Conservation (phyloP, 2,329 filamentous ascomycete species). For the Sclerotinia minor region DNA sequence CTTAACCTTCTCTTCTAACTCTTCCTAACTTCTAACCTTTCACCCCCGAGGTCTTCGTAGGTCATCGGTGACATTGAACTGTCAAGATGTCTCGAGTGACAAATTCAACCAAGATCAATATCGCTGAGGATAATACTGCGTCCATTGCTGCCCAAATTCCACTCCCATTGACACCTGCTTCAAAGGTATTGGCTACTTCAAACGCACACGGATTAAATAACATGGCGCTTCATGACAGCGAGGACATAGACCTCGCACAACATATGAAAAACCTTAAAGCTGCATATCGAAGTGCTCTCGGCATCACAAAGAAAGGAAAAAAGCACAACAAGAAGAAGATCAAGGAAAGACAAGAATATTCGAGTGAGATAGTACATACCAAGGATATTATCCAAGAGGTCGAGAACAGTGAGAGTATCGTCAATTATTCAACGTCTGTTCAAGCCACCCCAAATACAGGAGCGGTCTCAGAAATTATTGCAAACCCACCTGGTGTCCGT, state of each 20-base stretch:
- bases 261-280: slow-evolving; percentile 41
- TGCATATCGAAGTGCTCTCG: slow-evolving; percentile 40
- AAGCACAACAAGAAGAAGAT: slow-evolving; percentile 36
- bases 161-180: slow-evolving; percentile 29
- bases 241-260: slow-evolving; percentile 33
- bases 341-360: slow-evolving; percentile 30
- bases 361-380: slow-evolving; percentile 22
- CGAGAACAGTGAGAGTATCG: slow-evolving; percentile 22
- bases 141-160: slow-evolving; percentile 31
- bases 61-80: background rate
- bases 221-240: slow-evolving; percentile 30
- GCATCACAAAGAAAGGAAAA: slow-evolving; percentile 35
- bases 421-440: slow-evolving; percentile 13
- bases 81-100: slow-evolving; percentile 40
- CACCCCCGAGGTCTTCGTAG: background rate
- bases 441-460: slow-evolving; percentile 11
- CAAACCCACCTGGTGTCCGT: slow-evolving; percentile 3
- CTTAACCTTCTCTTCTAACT: slow-evolving; percentile 6
- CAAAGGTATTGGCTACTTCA: slow-evolving; percentile 27
- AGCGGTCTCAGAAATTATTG: slow-evolving; percentile 3
- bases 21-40: background rate
- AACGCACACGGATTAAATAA: slow-evolving; percentile 29
- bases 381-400: slow-evolving; percentile 19
- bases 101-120: slow-evolving; percentile 38
- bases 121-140: slow-evolving; percentile 38